These are phyloP conservation scores for Stereocaulon alpinum DNA, from an alignment of 495 filamentous ascomycete genomes.

Conservation along the genomic window DNA sequence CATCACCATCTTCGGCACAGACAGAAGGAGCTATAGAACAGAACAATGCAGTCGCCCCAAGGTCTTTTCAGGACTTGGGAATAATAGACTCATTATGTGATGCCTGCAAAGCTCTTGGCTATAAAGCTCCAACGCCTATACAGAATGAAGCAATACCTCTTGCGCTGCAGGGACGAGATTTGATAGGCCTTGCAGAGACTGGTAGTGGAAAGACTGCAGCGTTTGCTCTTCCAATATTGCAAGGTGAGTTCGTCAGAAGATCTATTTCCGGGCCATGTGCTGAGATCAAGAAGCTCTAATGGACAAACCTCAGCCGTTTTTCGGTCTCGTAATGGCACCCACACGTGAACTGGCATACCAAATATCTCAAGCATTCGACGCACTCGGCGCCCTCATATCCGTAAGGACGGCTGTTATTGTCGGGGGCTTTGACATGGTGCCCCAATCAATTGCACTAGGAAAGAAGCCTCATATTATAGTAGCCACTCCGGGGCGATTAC, in stretches of 20 bases:
- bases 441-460: conserved; percentile 75
- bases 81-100: conserved; percentile 82
- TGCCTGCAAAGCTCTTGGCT: conserved; percentile 70
- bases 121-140: conserved; percentile 73
- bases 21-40: not conserved
- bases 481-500: conserved; percentile 79
- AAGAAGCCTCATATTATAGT: conserved; percentile 83
- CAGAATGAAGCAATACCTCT: conserved; percentile 69
- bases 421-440: conserved; percentile 90
- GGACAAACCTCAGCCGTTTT: conserved; percentile 68
- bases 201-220: conserved; percentile 91
- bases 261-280: not conserved
- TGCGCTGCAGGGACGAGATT: conserved; percentile 69
- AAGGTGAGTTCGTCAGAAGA: conserved; percentile 32
- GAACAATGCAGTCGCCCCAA: conserved; percentile 26
- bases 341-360: conserved; percentile 90
- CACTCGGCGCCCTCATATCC: conserved; percentile 69
- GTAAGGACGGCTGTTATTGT: conserved; percentile 72
- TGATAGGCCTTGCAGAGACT: conserved; percentile 91
- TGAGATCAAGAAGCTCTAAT: conserved; percentile 46
- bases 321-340: conserved; percentile 74
- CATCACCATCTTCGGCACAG: not conserved
- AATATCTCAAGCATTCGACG: conserved; percentile 75
- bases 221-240: conserved; percentile 81
- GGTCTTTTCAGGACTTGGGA: conserved; percentile 77